Evolutionary conservation across 768 basidiomycete genomes (phyloP), one percentile per base, ranked within the genome.

Genomic region (Chlorophyllum brunneum): DNA sequence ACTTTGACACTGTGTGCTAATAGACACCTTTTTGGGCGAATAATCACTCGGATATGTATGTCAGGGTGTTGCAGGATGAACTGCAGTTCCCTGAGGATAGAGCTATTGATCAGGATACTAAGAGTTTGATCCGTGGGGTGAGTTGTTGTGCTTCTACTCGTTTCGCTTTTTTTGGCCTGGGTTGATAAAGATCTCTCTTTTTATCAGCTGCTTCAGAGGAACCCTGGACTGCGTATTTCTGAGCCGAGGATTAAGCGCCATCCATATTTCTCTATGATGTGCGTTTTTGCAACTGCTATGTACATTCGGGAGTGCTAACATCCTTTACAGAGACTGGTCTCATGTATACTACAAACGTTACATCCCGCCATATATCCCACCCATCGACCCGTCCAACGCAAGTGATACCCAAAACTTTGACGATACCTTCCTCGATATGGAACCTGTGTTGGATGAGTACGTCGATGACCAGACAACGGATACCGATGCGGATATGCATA

Each of bases 371-470:
- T 93, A 94, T 77, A 92, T 93, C 63, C 92, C 92, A 13, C 88
- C 88, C 26, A 91, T 93, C 64, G 91, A 95, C 65, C 88, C 90
- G 18, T 81, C 82, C 37, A 92, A 95, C 70, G 94, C 94, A 55
- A 85, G 86, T 61, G 97, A 99, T 79, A 95, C 92, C 58, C 91
- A 92, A 67, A 98, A 98, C 70, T 99, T 98, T 67, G 95, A 98
- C 67, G 91, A 95, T 56, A 86, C 91, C 34, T 98, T 97, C 82
- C 79, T 98, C 54, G 90, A 90, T 64, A 95, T 98, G 90, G 86
- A 88, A 58, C 92, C 94, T 20, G 85, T 90, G 42, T 82, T 98
- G 56, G 89, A 94, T 57, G 87, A 88, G 46, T 78, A 59, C 34
- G 51, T 76, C 55, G 77, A 80, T 60, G 86, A 85, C 38, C 36